Base-by-base conservation (phyloP, 2,329 filamentous ascomycete species). In the Pseudogymnoascus sp. region DNA sequence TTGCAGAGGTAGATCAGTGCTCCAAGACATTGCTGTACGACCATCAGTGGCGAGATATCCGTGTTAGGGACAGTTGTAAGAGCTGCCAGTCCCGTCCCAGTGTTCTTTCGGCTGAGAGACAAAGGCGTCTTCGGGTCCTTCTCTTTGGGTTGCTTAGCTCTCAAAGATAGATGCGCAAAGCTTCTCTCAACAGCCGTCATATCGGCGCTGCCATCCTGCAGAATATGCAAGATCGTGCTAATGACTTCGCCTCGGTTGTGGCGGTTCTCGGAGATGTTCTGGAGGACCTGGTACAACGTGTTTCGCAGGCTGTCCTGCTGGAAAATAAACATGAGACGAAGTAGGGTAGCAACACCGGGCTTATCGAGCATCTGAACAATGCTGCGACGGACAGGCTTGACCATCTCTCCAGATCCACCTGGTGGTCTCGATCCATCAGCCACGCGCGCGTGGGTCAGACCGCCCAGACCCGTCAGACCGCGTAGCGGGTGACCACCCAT, bases 341-440 rank as follows among this genome's bases (percentile, higher is more conserved):
- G 82, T 35, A 99, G 80, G n/a, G 95, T 97, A 26, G 96, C 95
- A 68, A 99, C 88, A 26, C 96, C 95, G 56, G 93, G 84, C 77
- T 96, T 97, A 75, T 99, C 95, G 31, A 99, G 84, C 89, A 99
- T 96, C 74, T 99, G 95, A 23, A 96, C 90, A 64, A 96, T 89
- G 21, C 91, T 88, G 65, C 90, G 89, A 64, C 90, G 87, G 70
- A 89, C 88, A 38, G 81, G 77, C 77, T 92, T 93, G 60, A 71
- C 67, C 13, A 63, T 50, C 64, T 69, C 77, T 65, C 65, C 75
- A 66, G 60, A 71, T 69, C 67, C 76, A 69, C 61, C 77, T 75
- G 70, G 79, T 62, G 85, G 62, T 23, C 53, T 35, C 75, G 67
- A 82, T 76, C 67, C 81, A 19, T 60, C 59, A 42, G 26, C n/a